A percentile compares a stretch with the other conserved stretches of the same genome.
Conservation (phyloP, 1,284 basidiomycete genomes). For the Melampsora occidentalis region DNA sequence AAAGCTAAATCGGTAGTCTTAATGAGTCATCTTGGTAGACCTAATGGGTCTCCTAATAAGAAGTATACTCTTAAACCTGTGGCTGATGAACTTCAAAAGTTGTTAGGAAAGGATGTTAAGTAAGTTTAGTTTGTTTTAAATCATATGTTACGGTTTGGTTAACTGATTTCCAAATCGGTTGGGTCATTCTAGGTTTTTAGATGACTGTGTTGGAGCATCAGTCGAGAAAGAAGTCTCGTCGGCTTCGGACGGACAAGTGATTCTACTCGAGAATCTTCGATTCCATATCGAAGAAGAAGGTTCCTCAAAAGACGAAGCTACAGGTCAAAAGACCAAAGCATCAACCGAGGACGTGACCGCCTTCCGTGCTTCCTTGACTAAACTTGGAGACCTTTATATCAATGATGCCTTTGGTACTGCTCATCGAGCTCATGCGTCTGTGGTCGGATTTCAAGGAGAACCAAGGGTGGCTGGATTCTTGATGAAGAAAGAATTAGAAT, state of each 20-base stretch:
- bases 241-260: constrained; percentile 72
- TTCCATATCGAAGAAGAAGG: constrained; percentile 99
- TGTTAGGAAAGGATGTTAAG: constrained; percentile 24
- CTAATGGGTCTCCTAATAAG: constrained; percentile 81
- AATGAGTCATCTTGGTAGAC: constrained; percentile 97
- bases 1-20: constrained; percentile 81
- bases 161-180: not conserved
- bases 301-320: constrained; percentile 80
- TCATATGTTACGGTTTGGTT: not conserved
- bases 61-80: constrained; percentile 93
- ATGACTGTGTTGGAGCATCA: constrained; percentile 80
- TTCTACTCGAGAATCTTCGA: constrained; percentile 94
- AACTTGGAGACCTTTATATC: constrained; percentile 92
- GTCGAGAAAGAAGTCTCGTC: constrained; percentile 71
- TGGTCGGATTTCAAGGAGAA: constrained; percentile 94
- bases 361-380: constrained; percentile 83
- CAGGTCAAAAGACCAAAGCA: constrained; percentile 85
- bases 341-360: constrained; percentile 74
- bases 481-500: constrained; percentile 98
- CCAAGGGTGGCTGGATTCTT: constrained; percentile 92
- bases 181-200: constrained; percentile 72
- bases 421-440: constrained; percentile 95
- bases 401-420: constrained; percentile 99
- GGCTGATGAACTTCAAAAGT: constrained; percentile 54
- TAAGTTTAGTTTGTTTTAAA: not conserved